Conservation (phyloP, 495 filamentous ascomycete genomes). For the Astrothelium macrocarpum region DNA sequence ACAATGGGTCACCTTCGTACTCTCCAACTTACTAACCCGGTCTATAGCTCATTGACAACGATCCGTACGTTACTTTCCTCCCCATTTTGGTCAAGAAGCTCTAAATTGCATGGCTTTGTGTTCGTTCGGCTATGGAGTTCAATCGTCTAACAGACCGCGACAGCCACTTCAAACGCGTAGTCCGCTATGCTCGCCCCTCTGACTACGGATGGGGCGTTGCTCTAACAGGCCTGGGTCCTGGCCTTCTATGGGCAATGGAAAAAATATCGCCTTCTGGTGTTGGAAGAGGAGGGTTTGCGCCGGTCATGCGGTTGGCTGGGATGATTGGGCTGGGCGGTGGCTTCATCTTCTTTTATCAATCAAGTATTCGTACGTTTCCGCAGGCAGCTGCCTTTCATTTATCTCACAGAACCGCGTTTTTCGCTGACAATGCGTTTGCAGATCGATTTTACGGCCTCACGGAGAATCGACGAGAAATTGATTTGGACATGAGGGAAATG, state of each 20-base stretch:
- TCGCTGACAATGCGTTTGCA: constrained; percentile 9
- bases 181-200: constrained; percentile 70
- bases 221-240: constrained; percentile 57
- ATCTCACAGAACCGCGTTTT: constrained; percentile 12
- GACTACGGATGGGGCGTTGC: constrained; percentile 67
- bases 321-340: constrained; percentile 64
- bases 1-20: not conserved
- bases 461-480: constrained; percentile 82
- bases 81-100: constrained; percentile 11
- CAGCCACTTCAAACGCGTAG: constrained; percentile 84
- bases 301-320: constrained; percentile 67
- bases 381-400: not conserved
- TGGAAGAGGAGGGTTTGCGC: constrained; percentile 66
- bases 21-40: constrained; percentile 17
- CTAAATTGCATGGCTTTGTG: not conserved
- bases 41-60: constrained; percentile 85
- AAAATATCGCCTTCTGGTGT: constrained; percentile 70
- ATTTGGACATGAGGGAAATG: constrained; percentile 98
- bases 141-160: constrained; percentile 18
- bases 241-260: constrained; percentile 68
- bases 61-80: constrained; percentile 60
- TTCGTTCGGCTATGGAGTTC: not conserved
- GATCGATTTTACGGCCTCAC: constrained; percentile 83
- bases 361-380: constrained; percentile 51
- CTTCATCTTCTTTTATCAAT: constrained; percentile 69